Percentiles rank a stretch among this genome's conserved stretches.
These are phyloP conservation scores for Yamadazyma oceani DNA, from an alignment of 1,139 yeast genomes.

Conservation along the genomic window DNA sequence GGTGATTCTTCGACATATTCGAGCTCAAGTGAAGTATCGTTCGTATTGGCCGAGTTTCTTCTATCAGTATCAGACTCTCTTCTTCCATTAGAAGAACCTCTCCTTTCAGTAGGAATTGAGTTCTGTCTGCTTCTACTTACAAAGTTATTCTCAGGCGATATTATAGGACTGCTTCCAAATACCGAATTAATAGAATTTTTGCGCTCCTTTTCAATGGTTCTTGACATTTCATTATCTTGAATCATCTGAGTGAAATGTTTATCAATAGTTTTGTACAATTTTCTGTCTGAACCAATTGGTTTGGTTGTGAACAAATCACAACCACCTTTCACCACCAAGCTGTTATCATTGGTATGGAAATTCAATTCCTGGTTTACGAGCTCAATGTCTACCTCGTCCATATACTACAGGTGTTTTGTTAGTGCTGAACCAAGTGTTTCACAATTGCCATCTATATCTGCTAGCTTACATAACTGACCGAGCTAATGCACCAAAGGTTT, in stretches of 20 bases:
- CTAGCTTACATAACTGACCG: too few relatives aligned
- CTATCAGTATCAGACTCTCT: slow-evolving; percentile 24
- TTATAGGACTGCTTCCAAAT: slow-evolving; percentile 38
- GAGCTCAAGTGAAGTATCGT: slow-evolving; percentile 23
- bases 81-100: slow-evolving; percentile 6
- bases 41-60: slow-evolving; percentile 18
- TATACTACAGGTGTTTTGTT: slow-evolving; percentile 49
- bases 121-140: slow-evolving; percentile 16
- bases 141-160: slow-evolving; percentile 19
- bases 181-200: slow-evolving; percentile 37
- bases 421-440: too few relatives aligned
- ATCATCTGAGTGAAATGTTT: slow-evolving; percentile 69
- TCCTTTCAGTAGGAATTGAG: slow-evolving; percentile 2
- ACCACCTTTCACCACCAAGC: slow-evolving; percentile 74
- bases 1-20: slow-evolving; percentile 64
- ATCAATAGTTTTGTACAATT: slow-evolving; percentile 83
- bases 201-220: slow-evolving; percentile 42
- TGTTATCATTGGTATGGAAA: slow-evolving; percentile 85
- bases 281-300: slow-evolving; percentile 86
- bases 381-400: slow-evolving; percentile 89
- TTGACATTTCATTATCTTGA: slow-evolving; percentile 53
- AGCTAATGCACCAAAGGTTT: too few relatives aligned
- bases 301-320: slow-evolving; percentile 94
- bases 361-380: slow-evolving; percentile 82
- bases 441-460: too few relatives aligned